Percentiles rank a stretch among this genome's conserved stretches.
These are phyloP conservation scores for Ascosphaera acerosa DNA, from an alignment of 2,329 filamentous ascomycete species.

Conservation along the genomic window DNA sequence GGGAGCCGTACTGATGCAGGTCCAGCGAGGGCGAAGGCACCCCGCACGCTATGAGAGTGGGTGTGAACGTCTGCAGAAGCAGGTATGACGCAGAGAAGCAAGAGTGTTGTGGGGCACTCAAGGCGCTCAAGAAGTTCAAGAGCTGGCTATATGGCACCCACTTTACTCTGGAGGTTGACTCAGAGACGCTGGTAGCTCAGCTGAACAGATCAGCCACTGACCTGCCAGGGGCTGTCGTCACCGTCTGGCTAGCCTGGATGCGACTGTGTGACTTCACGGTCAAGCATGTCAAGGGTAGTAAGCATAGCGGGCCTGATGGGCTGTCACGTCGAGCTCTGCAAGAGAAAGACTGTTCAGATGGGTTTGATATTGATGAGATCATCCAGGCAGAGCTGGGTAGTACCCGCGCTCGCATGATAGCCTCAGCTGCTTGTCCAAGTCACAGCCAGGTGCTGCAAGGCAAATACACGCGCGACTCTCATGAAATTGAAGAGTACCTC, in stretches of 20 bases:
- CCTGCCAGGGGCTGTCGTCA: background rate
- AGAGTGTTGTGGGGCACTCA: background rate
- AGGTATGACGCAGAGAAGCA: background rate
- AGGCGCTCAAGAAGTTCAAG: background rate
- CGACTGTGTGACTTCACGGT: background rate
- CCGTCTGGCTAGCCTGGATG: background rate
- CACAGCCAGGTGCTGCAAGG: no score
- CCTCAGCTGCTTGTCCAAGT: no score
- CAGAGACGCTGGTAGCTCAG: background rate
- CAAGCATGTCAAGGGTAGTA: background rate
- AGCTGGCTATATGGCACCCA: background rate
- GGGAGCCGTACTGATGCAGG: background rate
- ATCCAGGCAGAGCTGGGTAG: no score
- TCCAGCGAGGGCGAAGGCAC: background rate
- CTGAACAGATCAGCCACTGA: background rate
- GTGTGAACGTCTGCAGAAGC: background rate
- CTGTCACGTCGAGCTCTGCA: background rate
- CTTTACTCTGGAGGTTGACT: background rate
- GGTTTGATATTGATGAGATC: no score
- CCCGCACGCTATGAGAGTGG: background rate
- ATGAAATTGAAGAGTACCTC: no score
- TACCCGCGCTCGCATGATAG: no score
- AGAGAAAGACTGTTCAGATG: no score
- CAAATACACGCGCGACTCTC: no score
- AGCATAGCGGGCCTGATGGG: background rate